Evolutionary conservation across 2,329 filamentous ascomycete species (phyloP).

Genomic region (Sporothrix globosa): DNA sequence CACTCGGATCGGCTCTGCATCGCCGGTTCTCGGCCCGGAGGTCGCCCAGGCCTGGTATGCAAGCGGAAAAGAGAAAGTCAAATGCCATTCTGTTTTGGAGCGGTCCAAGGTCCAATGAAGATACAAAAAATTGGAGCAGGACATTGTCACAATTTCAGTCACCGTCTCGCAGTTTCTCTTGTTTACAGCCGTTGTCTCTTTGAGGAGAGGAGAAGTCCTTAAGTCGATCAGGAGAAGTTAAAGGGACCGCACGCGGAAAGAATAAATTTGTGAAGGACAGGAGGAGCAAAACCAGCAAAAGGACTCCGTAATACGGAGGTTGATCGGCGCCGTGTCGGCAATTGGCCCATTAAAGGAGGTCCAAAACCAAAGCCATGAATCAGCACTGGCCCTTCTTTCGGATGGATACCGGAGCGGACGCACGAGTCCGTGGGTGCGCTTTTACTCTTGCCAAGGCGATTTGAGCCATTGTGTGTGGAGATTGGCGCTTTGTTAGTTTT

Average conservation of each 20-base stretch:
- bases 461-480: background rate
- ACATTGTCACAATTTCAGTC: background rate
- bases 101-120: background rate
- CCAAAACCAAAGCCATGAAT: background rate
- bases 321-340: constrained; percentile 19
- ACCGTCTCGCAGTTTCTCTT: background rate
- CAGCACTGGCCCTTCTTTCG: background rate
- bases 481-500: background rate
- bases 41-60: background rate
- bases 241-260: background rate
- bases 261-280: too few species aligned
- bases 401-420: constrained; percentile 20
- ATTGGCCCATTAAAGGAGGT: background rate
- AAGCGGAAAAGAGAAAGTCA: constrained; percentile 18
- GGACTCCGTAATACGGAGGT: too few species aligned
- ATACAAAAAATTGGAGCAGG: background rate
- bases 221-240: background rate
- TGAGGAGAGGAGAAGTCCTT: background rate
- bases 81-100: background rate
- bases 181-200: too few species aligned
- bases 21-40: constrained; percentile 24
- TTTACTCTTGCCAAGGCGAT: background rate
- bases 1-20: background rate
- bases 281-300: background rate
- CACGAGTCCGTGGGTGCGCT: constrained; percentile 7